Evolutionary conservation across 805 yeast genomes (phyloP), one percentile per base, ranked within the genome.

Genomic region (Hanseniaspora clermontiae): DNA sequence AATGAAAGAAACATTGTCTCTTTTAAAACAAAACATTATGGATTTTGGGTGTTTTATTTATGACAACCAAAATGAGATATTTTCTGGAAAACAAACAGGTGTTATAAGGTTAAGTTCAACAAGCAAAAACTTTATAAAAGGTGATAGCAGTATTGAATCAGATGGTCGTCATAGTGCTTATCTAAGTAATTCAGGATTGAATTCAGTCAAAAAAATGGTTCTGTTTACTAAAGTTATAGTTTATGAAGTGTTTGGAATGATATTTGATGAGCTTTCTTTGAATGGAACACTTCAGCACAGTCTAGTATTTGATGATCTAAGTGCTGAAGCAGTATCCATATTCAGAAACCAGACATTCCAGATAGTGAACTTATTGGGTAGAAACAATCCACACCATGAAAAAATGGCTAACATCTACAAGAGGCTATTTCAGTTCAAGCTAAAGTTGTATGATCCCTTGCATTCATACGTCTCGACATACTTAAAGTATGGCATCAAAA

Each of bases 171-270:
- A 46, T 11, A 34, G 17, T n/a, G 34, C 46, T 3, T 39, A 42
- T 20, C 6, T 46, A 15, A n/a, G 27, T 20, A 29, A 42, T 2
- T 8, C 51, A 3, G 87, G 97, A 60, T 76, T 93, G 60, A 96
- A 87, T 66, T 87, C 96, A 60, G 74, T 91, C 57, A 96, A 88
- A 64, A 77, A 96, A 61, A 87, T 96, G 4, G 88, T 88, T 61
- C 75, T 87, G 59, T 81, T 93, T 6, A 72, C 71, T 49, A 63
- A 86, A 69, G 83, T 89, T 10, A 76, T 91, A 2, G 83, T 90
- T 36, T 77, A 77, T 60, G 83, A 81, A 55, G 86, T 87, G 1
- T 64, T 93, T 39, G 72, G 70, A 20, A 55, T 66, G 42, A 70
- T 72, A 8, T 62, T 72, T 19, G 59, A 62, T 12, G 77, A 73